These are phyloP conservation scores for Hordeum marinum DNA, from an alignment of 176 grass and related monocot genomes.

Conservation along the genomic window DNA sequence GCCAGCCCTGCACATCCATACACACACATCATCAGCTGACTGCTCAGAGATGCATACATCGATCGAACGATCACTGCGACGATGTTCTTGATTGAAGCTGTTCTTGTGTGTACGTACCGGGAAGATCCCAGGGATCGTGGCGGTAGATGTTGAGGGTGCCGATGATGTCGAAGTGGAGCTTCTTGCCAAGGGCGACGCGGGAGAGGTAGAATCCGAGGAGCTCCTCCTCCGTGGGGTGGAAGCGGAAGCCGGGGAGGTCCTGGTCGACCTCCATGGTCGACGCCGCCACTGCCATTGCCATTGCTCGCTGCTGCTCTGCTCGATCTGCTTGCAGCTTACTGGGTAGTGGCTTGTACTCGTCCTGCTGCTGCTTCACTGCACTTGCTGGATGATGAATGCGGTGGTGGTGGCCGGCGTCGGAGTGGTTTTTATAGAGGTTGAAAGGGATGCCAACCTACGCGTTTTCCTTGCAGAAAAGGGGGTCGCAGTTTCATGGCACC, in stretches of 20 bases:
- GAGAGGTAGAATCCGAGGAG: slow-evolving; percentile 84
- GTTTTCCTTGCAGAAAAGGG: slow-evolving; percentile 15
- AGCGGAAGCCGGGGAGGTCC: slow-evolving; percentile 83
- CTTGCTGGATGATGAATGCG: neutral
- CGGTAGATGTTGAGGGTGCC: slow-evolving; percentile 75
- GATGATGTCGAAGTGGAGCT: slow-evolving; percentile 83
- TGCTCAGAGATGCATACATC: too few species aligned
- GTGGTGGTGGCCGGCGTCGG: neutral
- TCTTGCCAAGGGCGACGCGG: slow-evolving; percentile 44
- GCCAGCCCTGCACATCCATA: slow-evolving; percentile 41
- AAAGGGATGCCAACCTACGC: neutral
- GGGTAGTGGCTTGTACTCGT: neutral
- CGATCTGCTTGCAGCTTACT: neutral
- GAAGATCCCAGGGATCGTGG: slow-evolving; percentile 86
- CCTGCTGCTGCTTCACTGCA: neutral
- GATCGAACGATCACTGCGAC: neutral
- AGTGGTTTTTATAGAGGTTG: slow-evolving; percentile 11
- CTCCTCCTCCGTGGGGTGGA: slow-evolving; percentile 94
- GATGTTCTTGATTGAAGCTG: neutral
- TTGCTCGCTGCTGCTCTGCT: neutral
- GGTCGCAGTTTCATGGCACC: slow-evolving; percentile 1
- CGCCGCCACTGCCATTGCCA: neutral
- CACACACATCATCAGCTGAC: neutral
- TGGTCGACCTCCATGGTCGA: slow-evolving; percentile 36
- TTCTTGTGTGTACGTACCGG: slow-evolving; percentile 36